Evolutionary conservation across 2,329 filamentous ascomycete species (phyloP), one percentile per base, ranked within the genome.

Genomic region (Neopestalotiopsis rosae): DNA sequence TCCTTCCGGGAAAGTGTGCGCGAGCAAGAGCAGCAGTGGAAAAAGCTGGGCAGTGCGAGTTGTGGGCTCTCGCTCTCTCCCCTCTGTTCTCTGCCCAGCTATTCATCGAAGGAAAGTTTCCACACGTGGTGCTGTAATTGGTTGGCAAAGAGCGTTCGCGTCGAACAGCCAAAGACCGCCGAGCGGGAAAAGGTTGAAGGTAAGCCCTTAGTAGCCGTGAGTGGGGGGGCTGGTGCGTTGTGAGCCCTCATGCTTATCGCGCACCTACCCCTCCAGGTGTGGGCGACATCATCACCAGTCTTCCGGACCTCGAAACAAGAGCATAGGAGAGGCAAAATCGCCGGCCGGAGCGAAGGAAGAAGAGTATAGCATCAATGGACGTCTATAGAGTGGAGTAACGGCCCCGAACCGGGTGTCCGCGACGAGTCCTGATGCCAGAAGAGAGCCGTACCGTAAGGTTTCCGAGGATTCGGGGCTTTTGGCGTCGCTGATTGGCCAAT

Each of bases 331-430:
- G 13, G 5, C 57, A 38, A 38, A 56, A 56, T 20, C 45, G 32
- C 30, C 42, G 66, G 57, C 57, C 57, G 58, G 45, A 34, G 7
- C 17, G 6, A 32, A 52, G 40, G 14, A 57, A 2, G 34, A 30
- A 12, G 66, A 67, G 7, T 38, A n/a, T 17, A 32, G 42, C 13
- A 32, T 24, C 34, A 67, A 67, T 63, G 20, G 45, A 61, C 58
- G 58, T 63, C 58, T 67, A 38, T 63, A 58, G 58, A 56, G 66
- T 67, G 66, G 66, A 63, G 66, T 52, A 67, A 40, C 57, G 66
- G 57, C 66, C 24, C 66, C 66, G 66, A 24, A n/a, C 32, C 66
- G 58, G 66, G 34, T 40, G 24, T 20, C 65, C 30, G 65, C 32
- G 56, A 61, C 17, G 30, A 40, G 66, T 67, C 42, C 57, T 20